phyloP scores from a whole-genome alignment of 1,284 basidiomycete genomes.

The Trametes sp. region DNA sequence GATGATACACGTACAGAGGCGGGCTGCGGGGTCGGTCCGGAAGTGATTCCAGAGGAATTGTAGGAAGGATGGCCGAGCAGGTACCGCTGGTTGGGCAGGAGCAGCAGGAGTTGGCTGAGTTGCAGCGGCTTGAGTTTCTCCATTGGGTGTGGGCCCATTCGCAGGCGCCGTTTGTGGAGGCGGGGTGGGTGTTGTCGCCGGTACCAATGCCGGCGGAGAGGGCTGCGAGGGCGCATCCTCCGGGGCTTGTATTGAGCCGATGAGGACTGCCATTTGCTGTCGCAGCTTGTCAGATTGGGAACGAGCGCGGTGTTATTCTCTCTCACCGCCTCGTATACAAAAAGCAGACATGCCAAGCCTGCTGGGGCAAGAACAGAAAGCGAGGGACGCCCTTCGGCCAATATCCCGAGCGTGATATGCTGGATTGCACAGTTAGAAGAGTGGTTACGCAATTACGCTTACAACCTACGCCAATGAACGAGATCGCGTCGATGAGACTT shows the following conservation, averaged over 20 bases:
- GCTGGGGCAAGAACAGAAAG: conserved; percentile 83
- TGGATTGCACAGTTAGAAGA: conserved; percentile 25
- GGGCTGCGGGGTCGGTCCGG: conserved; percentile 73
- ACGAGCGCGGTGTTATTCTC: conserved; percentile 18
- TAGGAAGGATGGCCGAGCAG: conserved; percentile 47
- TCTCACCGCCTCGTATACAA: conserved; percentile 76
- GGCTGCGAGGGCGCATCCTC: conserved; percentile 58
- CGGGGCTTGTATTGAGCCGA: conserved; percentile 84
- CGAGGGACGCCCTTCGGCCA: conserved; percentile 81
- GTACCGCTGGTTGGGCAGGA: conserved; percentile 31
- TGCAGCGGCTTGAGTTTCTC: conserved; percentile 32
- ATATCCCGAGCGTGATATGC: conserved; percentile 85
- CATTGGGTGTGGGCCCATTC: background rate
- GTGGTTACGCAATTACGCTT: too few relatives aligned
- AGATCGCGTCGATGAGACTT: conserved; percentile 79
- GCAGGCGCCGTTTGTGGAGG: conserved; percentile 33
- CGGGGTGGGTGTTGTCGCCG: background rate
- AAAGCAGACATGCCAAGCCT: conserved; percentile 76
- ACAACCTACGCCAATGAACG: conserved; percentile 72
- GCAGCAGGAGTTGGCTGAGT: conserved; percentile 36
- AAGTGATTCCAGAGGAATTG: conserved; percentile 63
- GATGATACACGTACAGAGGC: conserved; percentile 60
- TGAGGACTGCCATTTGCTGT: conserved; percentile 84
- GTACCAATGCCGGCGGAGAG: conserved; percentile 35
- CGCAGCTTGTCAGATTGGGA: conserved; percentile 6